A percentile compares a stretch with the other conserved stretches of the same genome.
These are phyloP conservation scores for Lagenaria siceraria DNA, from an alignment of 306 rosid species.

Conservation along the genomic window DNA sequence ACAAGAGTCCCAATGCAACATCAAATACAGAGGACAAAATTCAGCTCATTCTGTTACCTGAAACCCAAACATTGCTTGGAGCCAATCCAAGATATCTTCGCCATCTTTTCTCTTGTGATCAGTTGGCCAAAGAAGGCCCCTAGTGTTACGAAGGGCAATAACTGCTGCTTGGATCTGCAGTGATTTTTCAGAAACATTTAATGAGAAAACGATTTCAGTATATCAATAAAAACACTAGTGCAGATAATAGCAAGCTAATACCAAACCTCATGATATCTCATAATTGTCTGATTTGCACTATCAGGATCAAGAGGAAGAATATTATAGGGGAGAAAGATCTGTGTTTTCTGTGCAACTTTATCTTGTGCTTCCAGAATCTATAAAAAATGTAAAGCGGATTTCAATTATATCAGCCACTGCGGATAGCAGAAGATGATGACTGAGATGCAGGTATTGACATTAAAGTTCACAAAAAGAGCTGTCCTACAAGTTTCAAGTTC, in stretches of 20 bases:
- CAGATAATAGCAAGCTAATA: neutral
- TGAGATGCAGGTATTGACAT: neutral
- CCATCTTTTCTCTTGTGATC: conserved; percentile 75
- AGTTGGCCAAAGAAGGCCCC: conserved; percentile 92
- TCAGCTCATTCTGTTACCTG: conserved; percentile 42
- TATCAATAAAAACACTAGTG: neutral
- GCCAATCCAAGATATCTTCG: conserved; percentile 96
- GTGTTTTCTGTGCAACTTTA: conserved; percentile 91
- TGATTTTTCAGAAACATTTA: neutral
- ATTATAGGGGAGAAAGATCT: conserved; percentile 83
- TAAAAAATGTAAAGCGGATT: neutral
- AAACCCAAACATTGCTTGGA: conserved; percentile 91
- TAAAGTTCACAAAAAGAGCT: neutral
- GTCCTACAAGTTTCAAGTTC: neutral
- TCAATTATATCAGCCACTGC: conserved; percentile 5
- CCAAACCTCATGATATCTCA: conserved; percentile 85
- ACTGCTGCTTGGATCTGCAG: conserved; percentile 90
- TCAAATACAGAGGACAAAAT: neutral
- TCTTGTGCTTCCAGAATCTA: conserved; percentile 92
- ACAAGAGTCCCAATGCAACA: neutral
- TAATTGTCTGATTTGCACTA: conserved; percentile 86
- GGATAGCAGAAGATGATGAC: neutral
- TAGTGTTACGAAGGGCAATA: conserved; percentile 77
- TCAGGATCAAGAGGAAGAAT: conserved; percentile 99
- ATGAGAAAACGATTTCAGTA: neutral